Evolutionary conservation across 768 basidiomycete species (phyloP).

Genomic region (Tulasnella sp.): DNA sequence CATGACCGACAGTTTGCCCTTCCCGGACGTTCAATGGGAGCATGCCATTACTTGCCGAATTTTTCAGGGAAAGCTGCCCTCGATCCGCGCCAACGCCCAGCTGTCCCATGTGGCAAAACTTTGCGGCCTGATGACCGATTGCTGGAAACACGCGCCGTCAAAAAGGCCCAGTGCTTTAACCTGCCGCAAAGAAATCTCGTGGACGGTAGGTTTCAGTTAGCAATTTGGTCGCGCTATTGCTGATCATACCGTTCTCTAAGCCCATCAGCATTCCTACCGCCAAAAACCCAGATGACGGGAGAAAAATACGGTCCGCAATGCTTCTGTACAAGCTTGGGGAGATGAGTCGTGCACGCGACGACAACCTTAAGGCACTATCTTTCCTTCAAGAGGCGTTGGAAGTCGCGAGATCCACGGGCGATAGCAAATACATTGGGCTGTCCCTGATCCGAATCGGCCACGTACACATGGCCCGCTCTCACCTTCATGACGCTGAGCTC

Average conservation of each 20-base stretch:
- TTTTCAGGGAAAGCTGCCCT: not conserved
- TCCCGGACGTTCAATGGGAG: not conserved
- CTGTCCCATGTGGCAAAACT: not conserved
- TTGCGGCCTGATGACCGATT: not conserved
- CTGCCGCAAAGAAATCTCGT: not conserved
- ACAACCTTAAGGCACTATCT: not conserved
- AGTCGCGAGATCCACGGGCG: not conserved
- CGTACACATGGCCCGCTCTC: not conserved
- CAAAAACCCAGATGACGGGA: not conserved
- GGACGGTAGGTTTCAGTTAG: not conserved
- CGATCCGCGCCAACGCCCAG: not conserved
- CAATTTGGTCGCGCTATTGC: not conserved
- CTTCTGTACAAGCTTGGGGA: not conserved
- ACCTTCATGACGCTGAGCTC: not conserved
- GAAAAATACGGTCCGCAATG: not conserved
- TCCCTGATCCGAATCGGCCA: not conserved
- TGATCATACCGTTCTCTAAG: not conserved
- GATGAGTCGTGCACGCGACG: not conserved
- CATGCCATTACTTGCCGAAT: not conserved
- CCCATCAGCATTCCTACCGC: not conserved
- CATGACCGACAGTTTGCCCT: not conserved
- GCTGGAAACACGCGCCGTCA: not conserved
- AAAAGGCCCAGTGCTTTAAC: not conserved
- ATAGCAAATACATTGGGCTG: not conserved
- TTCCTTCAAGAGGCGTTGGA: not conserved